Evolutionary conservation across 2,329 filamentous ascomycete genomes (phyloP), one percentile per base, ranked within the genome.

Genomic region (Madurella mycetomatis): DNA sequence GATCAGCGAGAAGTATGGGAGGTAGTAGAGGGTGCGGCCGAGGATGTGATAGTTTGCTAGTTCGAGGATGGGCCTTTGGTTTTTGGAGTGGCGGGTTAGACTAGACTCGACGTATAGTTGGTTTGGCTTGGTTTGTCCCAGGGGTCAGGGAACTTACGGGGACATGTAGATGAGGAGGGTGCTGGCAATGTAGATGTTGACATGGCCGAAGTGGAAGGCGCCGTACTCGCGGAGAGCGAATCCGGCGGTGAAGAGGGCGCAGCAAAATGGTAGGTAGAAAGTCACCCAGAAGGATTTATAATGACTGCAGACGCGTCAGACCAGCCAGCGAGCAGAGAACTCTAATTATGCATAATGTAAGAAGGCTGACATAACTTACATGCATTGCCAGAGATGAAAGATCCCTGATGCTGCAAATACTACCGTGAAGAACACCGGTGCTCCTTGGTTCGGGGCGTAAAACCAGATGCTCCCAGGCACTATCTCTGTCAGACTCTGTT

Each of bases 31-130:
- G n/a, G 80, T 71, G 3, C 79, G 74, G 2, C 75, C 76, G 42
- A 84, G 74, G 49, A 82, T 72, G 62, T 81, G 75, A 66, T 83
- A 83, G 62, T 83, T 81, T 41, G 76, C 73, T 1, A 79, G 72
- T 47, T 80, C 79, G 50, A 81, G 74, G 9, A 82, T 67, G 30
- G 62, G 62, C 2, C 62, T 64, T 2, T 39, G 17, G 43, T 52
- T 19, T 31, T 30, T 9, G 9, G 5, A 17, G 2, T 17, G 12
- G 7, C 7, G 40, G 30, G 32, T 17, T 13, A 19, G 34, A 19
- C 17, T 2, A 4, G 11, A 12, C 11, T 4, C 13, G 34, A 4
- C 13, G 13, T n/a, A n/a, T n/a, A n/a, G n/a, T n/a, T n/a, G 4
- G 13, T 37, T 11, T 37, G 34, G 11, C 13, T 37, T 4, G 9